Evolutionary conservation across 2,329 filamentous ascomycete genomes (phyloP).

Genomic region (Botrytis galanthina): DNA sequence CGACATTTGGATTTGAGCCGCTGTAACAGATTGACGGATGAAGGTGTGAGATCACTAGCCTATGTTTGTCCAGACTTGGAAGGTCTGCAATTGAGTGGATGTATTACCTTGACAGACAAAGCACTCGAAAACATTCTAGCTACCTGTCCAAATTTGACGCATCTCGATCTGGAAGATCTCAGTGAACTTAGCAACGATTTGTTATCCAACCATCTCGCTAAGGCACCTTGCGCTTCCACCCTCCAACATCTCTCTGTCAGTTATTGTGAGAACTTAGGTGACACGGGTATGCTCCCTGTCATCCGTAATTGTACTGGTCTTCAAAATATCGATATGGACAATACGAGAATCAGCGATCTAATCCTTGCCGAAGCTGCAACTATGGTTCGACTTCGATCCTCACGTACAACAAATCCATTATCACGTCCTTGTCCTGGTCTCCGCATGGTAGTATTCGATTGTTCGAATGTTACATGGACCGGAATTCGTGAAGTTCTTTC

Average conservation of each 20-base stretch:
- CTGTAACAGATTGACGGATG: conserved; percentile 70
- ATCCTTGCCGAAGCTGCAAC: conserved; percentile 79
- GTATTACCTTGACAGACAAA: conserved; percentile 69
- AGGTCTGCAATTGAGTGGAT: conserved; percentile 79
- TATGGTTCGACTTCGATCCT: conserved; percentile 67
- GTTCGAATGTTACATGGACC: conserved; percentile 87
- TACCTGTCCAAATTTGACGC: conserved; percentile 73
- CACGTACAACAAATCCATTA: conserved; percentile 33
- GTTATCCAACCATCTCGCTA: conserved; percentile 69
- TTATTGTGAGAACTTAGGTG: conserved; percentile 83
- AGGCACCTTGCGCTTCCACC: conserved; percentile 67
- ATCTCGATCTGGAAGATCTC: conserved; percentile 87
- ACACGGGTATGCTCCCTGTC: conserved; percentile 78
- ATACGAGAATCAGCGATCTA: conserved; percentile 85
- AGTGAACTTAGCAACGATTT: conserved; percentile 71
- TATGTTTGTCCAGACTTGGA: conserved; percentile 75
- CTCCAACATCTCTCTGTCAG: conserved; percentile 83
- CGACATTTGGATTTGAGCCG: conserved; percentile 83
- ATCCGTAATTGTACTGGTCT: conserved; percentile 72
- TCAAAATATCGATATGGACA: conserved; percentile 80
- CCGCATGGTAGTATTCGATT: conserved; percentile 83
- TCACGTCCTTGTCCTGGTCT: conserved; percentile 51
- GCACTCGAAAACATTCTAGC: conserved; percentile 71
- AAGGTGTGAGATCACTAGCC: conserved; percentile 68
- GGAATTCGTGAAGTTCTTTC: conserved; percentile 84